Percentiles rank a stretch among this genome's conserved stretches.
These are phyloP conservation scores for Allium fistulosum DNA, from an alignment of 106 monocot species.

Conservation along the genomic window DNA sequence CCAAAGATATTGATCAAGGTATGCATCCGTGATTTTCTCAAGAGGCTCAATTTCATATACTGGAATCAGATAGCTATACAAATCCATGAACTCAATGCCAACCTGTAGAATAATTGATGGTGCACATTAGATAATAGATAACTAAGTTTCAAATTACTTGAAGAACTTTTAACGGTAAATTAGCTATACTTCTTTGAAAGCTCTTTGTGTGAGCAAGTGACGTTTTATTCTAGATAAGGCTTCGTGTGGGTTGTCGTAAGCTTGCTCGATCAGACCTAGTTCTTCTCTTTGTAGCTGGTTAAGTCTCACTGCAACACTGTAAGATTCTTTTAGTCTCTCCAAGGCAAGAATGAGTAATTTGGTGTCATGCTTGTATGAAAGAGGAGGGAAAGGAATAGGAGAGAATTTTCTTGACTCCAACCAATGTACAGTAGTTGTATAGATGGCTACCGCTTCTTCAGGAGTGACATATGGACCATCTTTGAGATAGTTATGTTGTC, in stretches of 20 bases:
- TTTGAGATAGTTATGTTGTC: slow-evolving; percentile 97
- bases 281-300: slow-evolving; percentile 97
- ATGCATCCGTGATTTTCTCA: slow-evolving; percentile 99
- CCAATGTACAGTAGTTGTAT: slow-evolving; percentile 99
- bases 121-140: too few species aligned
- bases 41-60: slow-evolving; percentile 99
- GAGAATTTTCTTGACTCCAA: slow-evolving; percentile 98
- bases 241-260: slow-evolving; percentile 99
- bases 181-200: slow-evolving; percentile 85
- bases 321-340: slow-evolving; percentile 94
- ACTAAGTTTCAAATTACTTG: too few species aligned
- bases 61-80: slow-evolving; percentile 96
- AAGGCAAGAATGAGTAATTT: slow-evolving; percentile 97
- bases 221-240: slow-evolving; percentile 97
- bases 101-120: slow-evolving; percentile 39
- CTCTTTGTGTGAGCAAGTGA: slow-evolving; percentile 95
- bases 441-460: slow-evolving; percentile 98
- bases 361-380: slow-evolving; percentile 99
- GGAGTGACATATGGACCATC: slow-evolving; percentile 99
- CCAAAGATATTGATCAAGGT: slow-evolving; percentile 99
- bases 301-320: slow-evolving; percentile 93
- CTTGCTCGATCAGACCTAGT: slow-evolving; percentile 96
- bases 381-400: slow-evolving; percentile 95
- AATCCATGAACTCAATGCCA: slow-evolving; percentile 99
- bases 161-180: not conserved